Percentiles rank a stretch among this genome's conserved stretches.
phyloP scores from a whole-genome alignment of 495 filamentous ascomycete genomes.

The Penicillium samsonianum region DNA sequence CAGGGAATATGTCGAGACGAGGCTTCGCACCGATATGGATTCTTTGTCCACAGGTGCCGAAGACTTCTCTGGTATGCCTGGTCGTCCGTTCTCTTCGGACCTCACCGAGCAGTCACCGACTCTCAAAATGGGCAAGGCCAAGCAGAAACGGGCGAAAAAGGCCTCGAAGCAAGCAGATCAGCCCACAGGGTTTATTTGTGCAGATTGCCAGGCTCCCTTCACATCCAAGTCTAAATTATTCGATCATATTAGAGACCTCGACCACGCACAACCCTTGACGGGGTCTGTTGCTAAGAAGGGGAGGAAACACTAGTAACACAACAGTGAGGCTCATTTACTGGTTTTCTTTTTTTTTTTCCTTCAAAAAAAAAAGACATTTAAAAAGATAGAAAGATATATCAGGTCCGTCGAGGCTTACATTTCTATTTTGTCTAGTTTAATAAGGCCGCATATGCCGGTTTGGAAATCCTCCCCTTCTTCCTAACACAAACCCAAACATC shows the following conservation, averaged over 20 bases:
- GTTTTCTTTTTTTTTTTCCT: too few species aligned
- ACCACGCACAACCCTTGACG: slow-evolving; percentile 56
- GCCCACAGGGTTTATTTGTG: slow-evolving; percentile 54
- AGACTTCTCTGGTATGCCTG: slow-evolving; percentile 22
- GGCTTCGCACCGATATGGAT: slow-evolving; percentile 21
- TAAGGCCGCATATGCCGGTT: not conserved
- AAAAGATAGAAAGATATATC: not conserved
- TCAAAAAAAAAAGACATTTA: too few species aligned
- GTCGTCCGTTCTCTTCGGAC: slow-evolving; percentile 26
- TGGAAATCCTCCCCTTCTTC: not conserved
- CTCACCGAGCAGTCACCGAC: slow-evolving; percentile 24
- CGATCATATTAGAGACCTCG: slow-evolving; percentile 65
- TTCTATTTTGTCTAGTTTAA: not conserved
- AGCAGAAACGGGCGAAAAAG: slow-evolving; percentile 81
- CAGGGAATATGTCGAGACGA: slow-evolving; percentile 44
- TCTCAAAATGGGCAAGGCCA: slow-evolving; percentile 79
- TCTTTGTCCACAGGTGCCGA: not conserved
- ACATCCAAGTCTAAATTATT: slow-evolving; percentile 70
- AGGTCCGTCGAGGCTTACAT: not conserved
- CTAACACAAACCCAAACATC: slow-evolving; percentile 15
- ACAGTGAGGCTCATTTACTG: not conserved
- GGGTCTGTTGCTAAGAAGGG: slow-evolving; percentile 38
- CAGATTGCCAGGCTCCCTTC: slow-evolving; percentile 61
- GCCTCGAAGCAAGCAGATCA: slow-evolving; percentile 59
- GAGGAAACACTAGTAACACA: slow-evolving; percentile 16